Percentiles rank a stretch among this genome's conserved stretches.
These are phyloP conservation scores for Aspergillus brunneoviolaceus DNA, from an alignment of 2,329 filamentous ascomycete genomes.

Conservation along the genomic window DNA sequence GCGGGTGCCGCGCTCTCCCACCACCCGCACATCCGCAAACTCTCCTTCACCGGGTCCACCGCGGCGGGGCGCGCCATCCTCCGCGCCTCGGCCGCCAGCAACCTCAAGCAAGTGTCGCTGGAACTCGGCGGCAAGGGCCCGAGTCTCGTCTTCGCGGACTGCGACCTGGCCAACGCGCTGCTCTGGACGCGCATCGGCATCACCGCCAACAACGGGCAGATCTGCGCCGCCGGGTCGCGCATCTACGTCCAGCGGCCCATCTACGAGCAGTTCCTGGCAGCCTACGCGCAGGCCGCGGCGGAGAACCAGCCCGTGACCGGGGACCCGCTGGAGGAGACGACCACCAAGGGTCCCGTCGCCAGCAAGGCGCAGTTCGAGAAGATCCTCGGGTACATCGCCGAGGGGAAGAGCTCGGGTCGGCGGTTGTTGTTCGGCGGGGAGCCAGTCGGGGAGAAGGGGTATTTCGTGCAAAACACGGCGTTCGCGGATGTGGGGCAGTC, in stretches of 20 bases:
- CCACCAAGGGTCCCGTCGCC: constrained; percentile 26
- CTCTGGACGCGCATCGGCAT: constrained; percentile 32
- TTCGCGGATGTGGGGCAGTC: constrained; percentile 52
- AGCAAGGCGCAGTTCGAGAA: constrained; percentile 23
- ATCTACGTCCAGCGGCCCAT: constrained; percentile 36
- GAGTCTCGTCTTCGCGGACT: constrained; percentile 36
- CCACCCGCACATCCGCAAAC: constrained; percentile 33
- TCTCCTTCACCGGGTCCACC: constrained; percentile 37
- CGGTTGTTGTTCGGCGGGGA: constrained; percentile 25
- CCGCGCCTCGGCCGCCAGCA: constrained; percentile 28
- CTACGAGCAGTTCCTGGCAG: constrained; percentile 31
- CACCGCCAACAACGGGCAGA: constrained; percentile 33
- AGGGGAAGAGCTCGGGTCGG: constrained; percentile 24
- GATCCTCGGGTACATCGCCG: constrained; percentile 25
- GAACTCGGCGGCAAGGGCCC: constrained; percentile 39
- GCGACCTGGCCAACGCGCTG: constrained; percentile 33
- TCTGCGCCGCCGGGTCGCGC: constrained; percentile 32
- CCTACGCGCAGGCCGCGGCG: constrained; percentile 48
- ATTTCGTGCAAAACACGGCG: constrained; percentile 63
- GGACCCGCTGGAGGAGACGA: constrained; percentile 21
- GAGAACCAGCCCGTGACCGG: constrained; percentile 47
- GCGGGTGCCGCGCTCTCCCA: constrained; percentile 39
- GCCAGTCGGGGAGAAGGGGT: constrained; percentile 46
- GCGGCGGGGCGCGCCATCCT: constrained; percentile 31
- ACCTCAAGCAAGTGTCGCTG: constrained; percentile 36